Evolutionary conservation across 495 filamentous ascomycete genomes (phyloP), one percentile per base, ranked within the genome.

Genomic region (Lentithecium fluviatile): DNA sequence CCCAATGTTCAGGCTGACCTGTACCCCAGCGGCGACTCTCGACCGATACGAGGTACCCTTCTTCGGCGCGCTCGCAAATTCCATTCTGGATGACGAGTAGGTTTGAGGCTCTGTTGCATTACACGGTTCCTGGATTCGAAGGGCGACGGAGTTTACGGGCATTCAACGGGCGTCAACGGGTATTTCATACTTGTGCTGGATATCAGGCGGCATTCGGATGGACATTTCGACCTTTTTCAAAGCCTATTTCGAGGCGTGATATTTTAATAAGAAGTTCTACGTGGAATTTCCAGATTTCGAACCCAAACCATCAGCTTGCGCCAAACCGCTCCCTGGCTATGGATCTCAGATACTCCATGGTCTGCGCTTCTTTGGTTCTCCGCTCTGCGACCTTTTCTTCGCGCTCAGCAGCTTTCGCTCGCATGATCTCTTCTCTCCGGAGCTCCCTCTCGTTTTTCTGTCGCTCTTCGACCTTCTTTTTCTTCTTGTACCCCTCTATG

Each of bases 41-140:
- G 94, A 96, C 71, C 85, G 91, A 76, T 92, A 85, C 63, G 90
- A 97, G 72, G 82, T 96, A n/a, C 93, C 93, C 2, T 82, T 95
- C 72, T 88, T 97, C 69, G 89, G 89, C 8, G 77, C 77, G 34
- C 78, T 96, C 71, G 93, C 93, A 37, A 96, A 88, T 75, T 87
- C 87, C 21, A 91, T 96, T 73, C 80, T 97, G 57, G 93, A 97
- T 74, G 87, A 95, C 72, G 93, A 97, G 78, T 97, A 60, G 38
- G 10, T 32, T 3, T 3, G 10, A 3, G 10, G 29, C 29, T 10
- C 29, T 32, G 29, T 10, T 32, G 10, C 29, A 32, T 32, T 10
- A 32, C 29, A 32, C 3, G 29, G 29, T 32, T 32, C 29, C 10
- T 32, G 10, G 29, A 32, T 3, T 32, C 3, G 29, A 32, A 32